Evolutionary conservation across 306 rosid genomes (phyloP).

Genomic region (Lathyrus tuberosus): DNA sequence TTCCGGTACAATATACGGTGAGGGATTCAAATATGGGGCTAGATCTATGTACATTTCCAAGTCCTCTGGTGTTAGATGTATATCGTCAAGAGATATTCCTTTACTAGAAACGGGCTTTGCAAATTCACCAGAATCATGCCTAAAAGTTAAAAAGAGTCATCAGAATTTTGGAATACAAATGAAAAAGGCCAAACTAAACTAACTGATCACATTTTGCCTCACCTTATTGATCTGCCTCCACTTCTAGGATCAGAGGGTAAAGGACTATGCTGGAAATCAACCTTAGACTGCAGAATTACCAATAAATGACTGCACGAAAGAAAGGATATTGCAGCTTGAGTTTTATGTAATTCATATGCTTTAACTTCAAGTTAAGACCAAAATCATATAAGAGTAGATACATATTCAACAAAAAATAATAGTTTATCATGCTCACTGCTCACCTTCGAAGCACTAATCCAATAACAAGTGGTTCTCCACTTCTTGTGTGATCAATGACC

Average conservation of each 20-base stretch:
- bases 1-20: conserved; percentile 92
- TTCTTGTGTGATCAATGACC: conserved; percentile 94
- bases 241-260: conserved; percentile 69
- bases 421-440: conserved; percentile 31
- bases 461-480: conserved; percentile 80
- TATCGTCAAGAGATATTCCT: conserved; percentile 77
- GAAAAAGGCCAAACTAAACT: conserved; percentile 31
- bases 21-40: conserved; percentile 85
- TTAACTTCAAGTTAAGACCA: conserved; percentile 32
- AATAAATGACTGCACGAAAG: conserved; percentile 77
- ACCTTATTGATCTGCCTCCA: conserved; percentile 65
- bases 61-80: conserved; percentile 85
- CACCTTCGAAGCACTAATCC: conserved; percentile 96
- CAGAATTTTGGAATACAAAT: conserved; percentile 43
- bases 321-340: conserved; percentile 29
- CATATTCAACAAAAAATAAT: conserved; percentile 1
- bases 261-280: conserved; percentile 94
- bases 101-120: conserved; percentile 95
- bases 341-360: conserved; percentile 25
- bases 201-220: conserved; percentile 25
- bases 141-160: conserved; percentile 49
- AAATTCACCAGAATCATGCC: conserved; percentile 79
- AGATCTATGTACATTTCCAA: conserved; percentile 96
- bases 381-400: conserved; percentile 12
- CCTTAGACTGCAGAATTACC: conserved; percentile 87